These are phyloP conservation scores for Petasospora fabianii DNA, from an alignment of 1,139 yeast genomes.

Conservation along the genomic window DNA sequence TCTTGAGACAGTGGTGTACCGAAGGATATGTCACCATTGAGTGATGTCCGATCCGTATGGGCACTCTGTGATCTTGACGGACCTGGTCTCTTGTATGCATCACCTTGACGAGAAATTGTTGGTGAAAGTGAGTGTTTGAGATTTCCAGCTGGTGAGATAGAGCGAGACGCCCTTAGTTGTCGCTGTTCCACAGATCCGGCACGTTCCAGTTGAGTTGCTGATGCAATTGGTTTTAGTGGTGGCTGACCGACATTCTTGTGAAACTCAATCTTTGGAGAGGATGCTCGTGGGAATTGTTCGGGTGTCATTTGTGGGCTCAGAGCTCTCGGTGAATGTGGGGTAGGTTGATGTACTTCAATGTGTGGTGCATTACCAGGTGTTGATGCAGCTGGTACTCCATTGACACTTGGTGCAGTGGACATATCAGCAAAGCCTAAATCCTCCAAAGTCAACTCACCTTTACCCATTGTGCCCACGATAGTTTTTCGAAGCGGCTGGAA, in stretches of 20 bases:
- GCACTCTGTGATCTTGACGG: constrained; percentile 14
- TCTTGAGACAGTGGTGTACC: constrained; percentile 5
- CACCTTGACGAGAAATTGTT: constrained; percentile 4
- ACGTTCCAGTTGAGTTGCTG: not conserved
- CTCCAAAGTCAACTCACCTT: constrained; percentile 64
- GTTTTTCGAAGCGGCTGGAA: constrained; percentile 59
- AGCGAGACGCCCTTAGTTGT: not conserved
- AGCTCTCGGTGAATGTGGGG: not conserved
- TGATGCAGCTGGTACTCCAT: constrained; percentile 1
- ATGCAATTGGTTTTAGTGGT: not conserved
- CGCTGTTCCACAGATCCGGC: constrained; percentile 1
- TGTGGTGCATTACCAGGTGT: constrained; percentile 7
- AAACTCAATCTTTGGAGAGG: not conserved
- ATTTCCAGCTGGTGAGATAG: constrained; percentile 6
- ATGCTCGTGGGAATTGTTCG: not conserved
- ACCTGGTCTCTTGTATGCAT: not conserved
- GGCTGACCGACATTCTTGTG: not conserved
- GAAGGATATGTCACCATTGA: constrained; percentile 9
- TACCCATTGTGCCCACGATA: constrained; percentile 62
- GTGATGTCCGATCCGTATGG: constrained; percentile 1
- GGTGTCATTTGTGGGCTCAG: not conserved
- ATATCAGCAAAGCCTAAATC: constrained; percentile 28
- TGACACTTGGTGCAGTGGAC: constrained; percentile 2
- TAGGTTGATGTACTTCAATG: constrained; percentile 5
- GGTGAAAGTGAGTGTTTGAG: constrained; percentile 19